These are phyloP conservation scores for Gloeostereum incarnatum DNA, from an alignment of 768 basidiomycete genomes.

Conservation along the genomic window DNA sequence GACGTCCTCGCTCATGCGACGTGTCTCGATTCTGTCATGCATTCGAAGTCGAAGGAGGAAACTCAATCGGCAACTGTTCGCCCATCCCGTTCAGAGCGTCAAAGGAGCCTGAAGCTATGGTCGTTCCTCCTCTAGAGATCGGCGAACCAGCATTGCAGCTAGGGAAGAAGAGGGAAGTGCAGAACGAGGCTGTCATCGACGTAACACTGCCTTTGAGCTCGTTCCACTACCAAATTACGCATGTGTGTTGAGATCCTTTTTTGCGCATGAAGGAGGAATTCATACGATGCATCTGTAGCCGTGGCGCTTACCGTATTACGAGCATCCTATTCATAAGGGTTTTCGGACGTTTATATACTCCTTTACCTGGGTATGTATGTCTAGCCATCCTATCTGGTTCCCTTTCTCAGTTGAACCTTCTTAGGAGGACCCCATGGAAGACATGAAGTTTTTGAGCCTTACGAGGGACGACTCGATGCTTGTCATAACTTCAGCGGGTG, in stretches of 20 bases:
- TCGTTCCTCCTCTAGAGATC: slow-evolving; percentile 32
- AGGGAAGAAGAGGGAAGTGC: no score
- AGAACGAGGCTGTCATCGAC: slow-evolving; percentile 27
- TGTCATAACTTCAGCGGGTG: slow-evolving; percentile 70
- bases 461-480: slow-evolving; percentile 56
- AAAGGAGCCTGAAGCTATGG: slow-evolving; percentile 22
- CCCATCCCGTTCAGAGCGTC: slow-evolving; percentile 23
- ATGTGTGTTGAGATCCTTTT: slow-evolving; percentile 19
- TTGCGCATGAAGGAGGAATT: slow-evolving; percentile 2
- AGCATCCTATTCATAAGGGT: slow-evolving; percentile 59
- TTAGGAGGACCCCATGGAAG: slow-evolving; percentile 67
- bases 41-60: slow-evolving; percentile 58
- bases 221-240: slow-evolving; percentile 52
- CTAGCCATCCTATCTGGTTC: background rate
- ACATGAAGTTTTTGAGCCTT: slow-evolving; percentile 55
- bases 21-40: slow-evolving; percentile 45
- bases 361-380: slow-evolving; percentile 41
- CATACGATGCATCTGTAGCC: slow-evolving; percentile 19
- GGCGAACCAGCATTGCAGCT: slow-evolving; percentile 28
- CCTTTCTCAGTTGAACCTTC: background rate
- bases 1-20: slow-evolving; percentile 54
- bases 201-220: slow-evolving; percentile 47
- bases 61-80: slow-evolving; percentile 41
- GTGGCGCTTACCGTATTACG: slow-evolving; percentile 66
- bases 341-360: slow-evolving; percentile 56